Evolutionary conservation across 2,329 filamentous ascomycete species (phyloP), one percentile per base, ranked within the genome.

Genomic region (Monosporascus cannonballus): DNA sequence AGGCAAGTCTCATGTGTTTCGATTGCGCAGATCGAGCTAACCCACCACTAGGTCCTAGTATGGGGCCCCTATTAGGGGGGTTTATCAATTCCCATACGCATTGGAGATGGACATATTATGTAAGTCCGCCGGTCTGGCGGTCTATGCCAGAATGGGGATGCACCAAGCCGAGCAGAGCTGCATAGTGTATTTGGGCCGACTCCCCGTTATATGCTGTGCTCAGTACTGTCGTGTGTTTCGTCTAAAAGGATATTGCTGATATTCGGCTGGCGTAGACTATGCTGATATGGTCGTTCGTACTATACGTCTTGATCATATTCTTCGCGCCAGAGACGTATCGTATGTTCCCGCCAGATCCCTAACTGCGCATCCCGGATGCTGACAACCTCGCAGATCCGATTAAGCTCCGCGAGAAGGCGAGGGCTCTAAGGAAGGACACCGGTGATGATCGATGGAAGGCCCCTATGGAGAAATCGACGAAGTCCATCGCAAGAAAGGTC

Each of bases 261-360:
- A 2, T n/a, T 34, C n/a, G 1, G 30, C n/a, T 44, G 17, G 15
- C 3, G 30, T 41, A 67, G 65, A 60, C 91, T 4, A 75, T 96
- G 54, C 71, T 96, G 49, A 95, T 96, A 49, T 96, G 90, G 90
- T 78, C 84, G 2, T 81, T 77, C n/a, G 69, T 76, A 7, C 71
- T 90, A 62, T 76, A 90, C 48, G 65, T 77, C 11, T 72, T 83
- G 54, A 85, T 96, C 50, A 65, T 85, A 36, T 66, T 90, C 36
- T 75, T 91, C 44, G 90, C 96, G 3, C 92, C 91, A 5, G 91
- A 96, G 73, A 96, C 91, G 1, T 96, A 94, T 67, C 89, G 77
- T 80, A 61, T 64, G 75, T 72, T n/a, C 20, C 20, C 36, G 79
- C 22, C 36, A 79, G 22, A 53, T 42, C 25, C 50, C 24, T 15